Evolutionary conservation across 768 basidiomycete species (phyloP), one percentile per base, ranked within the genome.

Genomic region (Trametes elegans): DNA sequence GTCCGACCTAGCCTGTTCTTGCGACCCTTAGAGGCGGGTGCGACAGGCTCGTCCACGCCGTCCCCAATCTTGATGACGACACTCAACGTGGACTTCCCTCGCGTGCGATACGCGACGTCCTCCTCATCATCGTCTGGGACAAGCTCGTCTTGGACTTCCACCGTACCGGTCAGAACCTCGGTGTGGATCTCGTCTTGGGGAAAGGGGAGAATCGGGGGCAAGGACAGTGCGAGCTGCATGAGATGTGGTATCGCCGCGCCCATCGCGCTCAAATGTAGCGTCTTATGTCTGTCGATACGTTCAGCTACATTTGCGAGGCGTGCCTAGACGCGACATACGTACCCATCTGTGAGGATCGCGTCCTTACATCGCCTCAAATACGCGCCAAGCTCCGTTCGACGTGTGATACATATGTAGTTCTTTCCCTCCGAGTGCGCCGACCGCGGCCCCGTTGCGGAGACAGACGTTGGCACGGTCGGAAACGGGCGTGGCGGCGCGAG

Each of bases 241-340:
- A 92, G 81, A 62, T 85, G 85, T 3, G 93, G 91, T 53, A 95
- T 93, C 1, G 93, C 91, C 5, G 93, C 93, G 23, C 91, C 93
- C 84, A 94, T 87, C 6, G 90, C 93, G 55, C 80, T 83, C 39
- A 95, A 70, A 67, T 85, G 81, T 28, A 95, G 69, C 5, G 80
- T 83, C 59, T 87, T 87, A 64, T 89, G 85, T 31, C 89, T 91
- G 61, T 11, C 9, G 35, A 14, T 1, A 16, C 7, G 23, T n/a
- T 48, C 46, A 53, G 52, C 42, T 9, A 32, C 29, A 24, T 8
- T 42, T 10, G 24, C 9, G 7, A n/a, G n/a, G 44, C 6, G 40
- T 5, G 42, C 19, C 50, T 21, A 46, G 8, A 32, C 40, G 24
- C 38, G 39, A 16, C 10, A 27, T 13, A 65, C 80, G 40, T 64